A percentile compares a stretch with the other conserved stretches of the same genome.
These are phyloP conservation scores for Hypoxylon sp. DNA, from an alignment of 2,329 filamentous ascomycete genomes.

Conservation along the genomic window DNA sequence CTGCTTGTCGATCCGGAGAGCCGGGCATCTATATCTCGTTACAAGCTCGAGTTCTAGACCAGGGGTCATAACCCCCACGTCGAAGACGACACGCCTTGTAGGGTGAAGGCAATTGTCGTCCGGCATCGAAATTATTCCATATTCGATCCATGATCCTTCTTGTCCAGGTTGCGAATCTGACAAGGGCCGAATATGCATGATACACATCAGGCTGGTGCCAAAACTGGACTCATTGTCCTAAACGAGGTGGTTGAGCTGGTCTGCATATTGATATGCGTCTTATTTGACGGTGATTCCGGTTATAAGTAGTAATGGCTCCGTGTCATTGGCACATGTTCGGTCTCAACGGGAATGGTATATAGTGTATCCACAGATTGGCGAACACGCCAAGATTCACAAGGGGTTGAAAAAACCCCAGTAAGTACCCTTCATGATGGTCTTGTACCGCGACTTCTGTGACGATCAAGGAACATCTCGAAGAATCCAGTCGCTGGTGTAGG, in stretches of 20 bases:
- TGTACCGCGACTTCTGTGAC: constrained; percentile 42
- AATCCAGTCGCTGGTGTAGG: constrained; percentile 15
- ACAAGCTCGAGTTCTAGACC: constrained; percentile 15
- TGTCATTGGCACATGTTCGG: constrained; percentile 28
- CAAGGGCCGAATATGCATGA: constrained; percentile 44
- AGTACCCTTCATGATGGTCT: constrained; percentile 20
- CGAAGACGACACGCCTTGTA: constrained; percentile 21
- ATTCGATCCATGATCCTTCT: constrained; percentile 28
- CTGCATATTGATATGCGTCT: constrained; percentile 24
- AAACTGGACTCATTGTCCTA: constrained; percentile 21
- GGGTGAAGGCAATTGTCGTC: constrained; percentile 20
- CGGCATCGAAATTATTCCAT: constrained; percentile 29
- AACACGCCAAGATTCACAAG: constrained; percentile 28
- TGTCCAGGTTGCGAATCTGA: constrained; percentile 32
- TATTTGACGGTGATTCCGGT: constrained; percentile 15
- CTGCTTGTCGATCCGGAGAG: constrained; percentile 29
- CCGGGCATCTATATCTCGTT: constrained; percentile 23
- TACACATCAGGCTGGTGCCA: constrained; percentile 21
- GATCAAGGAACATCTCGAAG: constrained; percentile 36
- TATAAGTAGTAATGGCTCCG: constrained; percentile 3
- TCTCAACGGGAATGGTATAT: constrained; percentile 12
- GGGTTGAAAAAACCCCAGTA: not conserved
- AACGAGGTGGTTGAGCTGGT: constrained; percentile 11
- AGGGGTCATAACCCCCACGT: constrained; percentile 41
- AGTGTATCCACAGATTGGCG: constrained; percentile 42